phyloP scores from a whole-genome alignment of 345 rosid species.

The Dovyalis caffra region DNA sequence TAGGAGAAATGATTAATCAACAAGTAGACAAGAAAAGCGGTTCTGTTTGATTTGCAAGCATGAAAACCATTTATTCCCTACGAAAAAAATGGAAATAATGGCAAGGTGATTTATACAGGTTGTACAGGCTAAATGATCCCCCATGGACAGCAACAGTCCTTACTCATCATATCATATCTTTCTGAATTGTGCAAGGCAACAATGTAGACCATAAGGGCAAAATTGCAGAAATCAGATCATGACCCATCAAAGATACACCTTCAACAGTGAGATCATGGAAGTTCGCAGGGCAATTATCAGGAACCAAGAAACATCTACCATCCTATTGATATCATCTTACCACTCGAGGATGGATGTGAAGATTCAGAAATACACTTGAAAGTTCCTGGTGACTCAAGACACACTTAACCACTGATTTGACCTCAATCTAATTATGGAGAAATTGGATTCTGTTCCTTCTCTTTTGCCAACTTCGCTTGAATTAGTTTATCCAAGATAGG shows the following conservation, averaged over 20 bases:
- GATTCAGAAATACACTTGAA: not conserved
- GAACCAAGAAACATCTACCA: not conserved
- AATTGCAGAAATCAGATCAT: not conserved
- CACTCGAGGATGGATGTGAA: not conserved
- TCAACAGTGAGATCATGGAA: not conserved
- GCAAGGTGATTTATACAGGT: not conserved
- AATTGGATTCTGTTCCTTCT: constrained; percentile 39
- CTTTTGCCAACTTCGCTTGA: constrained; percentile 76
- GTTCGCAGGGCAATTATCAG: not conserved
- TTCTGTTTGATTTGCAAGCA: not conserved
- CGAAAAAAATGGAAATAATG: not conserved
- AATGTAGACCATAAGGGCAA: not conserved
- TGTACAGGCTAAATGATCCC: not conserved
- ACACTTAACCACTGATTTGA: not conserved
- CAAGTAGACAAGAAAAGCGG: not conserved
- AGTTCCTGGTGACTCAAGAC: not conserved
- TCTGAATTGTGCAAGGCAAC: not conserved
- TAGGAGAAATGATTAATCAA: not conserved
- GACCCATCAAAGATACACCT: not conserved
- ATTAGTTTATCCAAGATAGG: constrained; percentile 92
- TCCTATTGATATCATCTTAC: not conserved
- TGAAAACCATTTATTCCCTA: not conserved
- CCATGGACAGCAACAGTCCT: not conserved
- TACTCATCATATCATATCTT: not conserved
- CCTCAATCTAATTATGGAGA: not conserved